These are phyloP conservation scores for Cavenderia fasciculata DNA, from an alignment of 78 protist genomes.

Conservation along the genomic window DNA sequence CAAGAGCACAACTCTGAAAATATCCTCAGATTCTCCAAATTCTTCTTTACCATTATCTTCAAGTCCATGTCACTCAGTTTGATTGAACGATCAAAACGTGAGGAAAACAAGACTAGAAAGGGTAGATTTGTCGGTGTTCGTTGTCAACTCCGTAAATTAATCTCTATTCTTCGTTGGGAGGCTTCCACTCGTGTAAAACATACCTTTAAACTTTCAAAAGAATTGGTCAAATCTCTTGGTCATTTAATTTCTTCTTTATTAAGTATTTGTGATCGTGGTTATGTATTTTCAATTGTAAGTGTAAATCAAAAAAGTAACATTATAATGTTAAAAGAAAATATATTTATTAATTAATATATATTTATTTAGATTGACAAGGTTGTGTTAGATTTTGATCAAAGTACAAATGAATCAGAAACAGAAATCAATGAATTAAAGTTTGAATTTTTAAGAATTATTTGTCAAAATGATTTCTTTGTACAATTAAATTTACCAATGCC, in stretches of 20 bases:
- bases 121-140: slow-evolving; percentile 46
- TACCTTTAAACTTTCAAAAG: slow-evolving; percentile 68
- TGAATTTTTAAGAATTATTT: slow-evolving; percentile 62
- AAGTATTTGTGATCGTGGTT: slow-evolving; percentile 50
- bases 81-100: slow-evolving; percentile 28
- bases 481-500: slow-evolving; percentile 70
- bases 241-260: slow-evolving; percentile 1
- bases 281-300: slow-evolving; percentile 45
- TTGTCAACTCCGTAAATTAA: slow-evolving; percentile 25
- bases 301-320: too few species aligned
- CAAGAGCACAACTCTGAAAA: slow-evolving; percentile 73
- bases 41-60: slow-evolving; percentile 48
- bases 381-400: slow-evolving; percentile 26
- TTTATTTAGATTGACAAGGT: slow-evolving; percentile 10
- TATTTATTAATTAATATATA: too few species aligned
- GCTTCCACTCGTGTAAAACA: slow-evolving; percentile 52
- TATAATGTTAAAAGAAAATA: too few species aligned
- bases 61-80: slow-evolving; percentile 63
- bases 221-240: slow-evolving; percentile 23
- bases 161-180: slow-evolving; percentile 57
- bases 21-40: slow-evolving; percentile 57
- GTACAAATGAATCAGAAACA: slow-evolving; percentile 34
- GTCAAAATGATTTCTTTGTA: slow-evolving; percentile 73
- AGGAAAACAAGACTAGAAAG: slow-evolving; percentile 48
- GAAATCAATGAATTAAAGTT: slow-evolving; percentile 56